Evolutionary conservation across 169 alveolate species (phyloP), one percentile per base, ranked within the genome.

Genomic region (Plasmodium fragile): DNA sequence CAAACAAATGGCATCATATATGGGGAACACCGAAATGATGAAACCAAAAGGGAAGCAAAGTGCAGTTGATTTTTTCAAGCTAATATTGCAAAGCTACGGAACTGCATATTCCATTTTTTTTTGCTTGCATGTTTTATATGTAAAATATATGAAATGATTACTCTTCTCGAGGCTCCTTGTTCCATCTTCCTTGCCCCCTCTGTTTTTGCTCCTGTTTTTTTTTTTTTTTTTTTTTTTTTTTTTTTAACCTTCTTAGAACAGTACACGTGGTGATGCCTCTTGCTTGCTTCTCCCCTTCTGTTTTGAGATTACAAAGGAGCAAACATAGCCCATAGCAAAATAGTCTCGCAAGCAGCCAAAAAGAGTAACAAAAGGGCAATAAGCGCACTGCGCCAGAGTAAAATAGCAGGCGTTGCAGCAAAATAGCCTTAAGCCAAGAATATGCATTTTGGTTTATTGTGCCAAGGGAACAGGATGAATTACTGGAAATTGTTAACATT

Each of bases 171-270:
- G 83, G 45, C 53, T 28, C 69, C 55, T 78, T 39, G 36, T 65
- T 65, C 36, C 41, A 65, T 65, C 16, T 39, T 16, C 22, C 36
- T 3, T 65, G 11, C 36, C 75, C n/a, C n/a, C 36, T 22, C 36
- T n/a, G n/a, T 65, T 65, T 3, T 65, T 65, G 75, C 36, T 65
- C 36, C n/a, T 25, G 4, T 16, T 16, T 22, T 1, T 4, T 65
- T 65, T 65, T 22, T 65, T 41, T 22, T 22, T 65, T 41, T 22
- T 41, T 77, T 36, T 39, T 75, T 77, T 77, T 41, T 41, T 78
- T 75, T 75, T 75, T 75, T 75, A n/a, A 78, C 69, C 83, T 78
- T 43, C 43, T 78, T 49, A 11, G 53, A 78, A 3, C 4, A 78
- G 7, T 4, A 78, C 70, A 41, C 39, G 28, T 78, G 16, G 43